phyloP scores from a whole-genome alignment of 73 alveolate species.

The Symbiodinium natans region DNA sequence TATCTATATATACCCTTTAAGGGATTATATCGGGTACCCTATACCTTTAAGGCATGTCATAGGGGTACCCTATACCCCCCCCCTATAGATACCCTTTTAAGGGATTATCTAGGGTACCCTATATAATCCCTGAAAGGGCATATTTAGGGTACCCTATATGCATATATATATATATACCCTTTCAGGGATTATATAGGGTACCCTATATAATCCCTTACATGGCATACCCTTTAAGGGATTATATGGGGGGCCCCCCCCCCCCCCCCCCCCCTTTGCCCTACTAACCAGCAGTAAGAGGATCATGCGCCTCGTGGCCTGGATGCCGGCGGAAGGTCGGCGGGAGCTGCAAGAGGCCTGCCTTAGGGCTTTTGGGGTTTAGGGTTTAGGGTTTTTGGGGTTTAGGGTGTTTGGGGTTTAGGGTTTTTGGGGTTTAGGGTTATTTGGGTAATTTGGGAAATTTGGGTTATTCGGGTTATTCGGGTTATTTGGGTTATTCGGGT shows the following conservation, averaged over 20 bases:
- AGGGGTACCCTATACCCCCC: too few species aligned
- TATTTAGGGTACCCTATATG: neutral
- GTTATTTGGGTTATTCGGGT: too few species aligned
- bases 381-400: neutral
- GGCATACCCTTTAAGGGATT: neutral
- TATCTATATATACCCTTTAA: too few species aligned
- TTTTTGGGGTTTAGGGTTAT: too few species aligned
- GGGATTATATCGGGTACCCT: neutral
- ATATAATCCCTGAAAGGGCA: neutral
- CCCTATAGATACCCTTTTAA: too few species aligned
- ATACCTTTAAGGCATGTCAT: too few species aligned
- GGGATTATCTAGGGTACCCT: neutral
- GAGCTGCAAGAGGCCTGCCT: conserved; percentile 62
- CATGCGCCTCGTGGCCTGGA: conserved; percentile 92
- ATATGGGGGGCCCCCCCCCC: too few species aligned
- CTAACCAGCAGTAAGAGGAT: neutral
- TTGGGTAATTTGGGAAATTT: too few species aligned
- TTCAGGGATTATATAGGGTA: neutral
- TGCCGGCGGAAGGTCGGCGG: conserved; percentile 91
- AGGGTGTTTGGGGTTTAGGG: too few species aligned
- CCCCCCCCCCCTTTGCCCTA: too few species aligned
- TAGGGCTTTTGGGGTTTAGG: neutral
- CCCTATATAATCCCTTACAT: neutral
- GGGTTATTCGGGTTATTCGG: too few species aligned
- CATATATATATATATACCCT: neutral